phyloP scores from a whole-genome alignment of 176 grass and related monocot genomes.

The Juncus effusus region DNA sequence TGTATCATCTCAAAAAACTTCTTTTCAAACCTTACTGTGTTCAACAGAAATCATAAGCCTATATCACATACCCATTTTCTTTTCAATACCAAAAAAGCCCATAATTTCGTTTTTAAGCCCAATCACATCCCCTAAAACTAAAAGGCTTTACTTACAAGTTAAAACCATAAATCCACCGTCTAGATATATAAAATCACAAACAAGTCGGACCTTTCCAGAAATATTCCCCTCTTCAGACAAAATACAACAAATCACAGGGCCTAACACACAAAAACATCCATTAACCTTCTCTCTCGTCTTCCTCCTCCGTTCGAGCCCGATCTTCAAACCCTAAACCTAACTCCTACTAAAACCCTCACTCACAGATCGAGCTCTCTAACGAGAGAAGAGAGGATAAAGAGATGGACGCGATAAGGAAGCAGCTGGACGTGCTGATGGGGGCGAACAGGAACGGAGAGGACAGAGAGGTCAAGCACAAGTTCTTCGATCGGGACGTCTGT shows the following conservation, averaged over 20 bases:
- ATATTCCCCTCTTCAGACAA: background rate
- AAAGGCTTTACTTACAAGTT: too few species aligned
- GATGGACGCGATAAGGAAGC: constrained; percentile 90
- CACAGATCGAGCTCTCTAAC: background rate
- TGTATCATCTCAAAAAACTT: too few species aligned
- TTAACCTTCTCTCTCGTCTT: background rate
- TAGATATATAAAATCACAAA: too few species aligned
- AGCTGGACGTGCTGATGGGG: constrained; percentile 95
- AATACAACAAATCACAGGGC: background rate
- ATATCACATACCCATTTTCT: too few species aligned
- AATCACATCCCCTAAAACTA: too few species aligned
- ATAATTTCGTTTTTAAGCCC: too few species aligned
- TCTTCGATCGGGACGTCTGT: constrained; percentile 85
- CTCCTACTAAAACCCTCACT: background rate
- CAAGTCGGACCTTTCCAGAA: too few species aligned
- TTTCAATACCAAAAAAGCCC: too few species aligned
- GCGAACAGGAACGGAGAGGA: constrained; percentile 89
- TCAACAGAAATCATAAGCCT: too few species aligned
- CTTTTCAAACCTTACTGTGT: too few species aligned
- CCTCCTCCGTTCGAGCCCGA: background rate
- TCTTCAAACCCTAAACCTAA: constrained; percentile 27
- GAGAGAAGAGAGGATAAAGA: background rate
- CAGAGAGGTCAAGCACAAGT: constrained; percentile 83
- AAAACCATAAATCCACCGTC: too few species aligned
- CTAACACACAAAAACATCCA: background rate